Base-by-base conservation (phyloP, 2,329 filamentous ascomycete species). In the Fusarium chaquense region DNA sequence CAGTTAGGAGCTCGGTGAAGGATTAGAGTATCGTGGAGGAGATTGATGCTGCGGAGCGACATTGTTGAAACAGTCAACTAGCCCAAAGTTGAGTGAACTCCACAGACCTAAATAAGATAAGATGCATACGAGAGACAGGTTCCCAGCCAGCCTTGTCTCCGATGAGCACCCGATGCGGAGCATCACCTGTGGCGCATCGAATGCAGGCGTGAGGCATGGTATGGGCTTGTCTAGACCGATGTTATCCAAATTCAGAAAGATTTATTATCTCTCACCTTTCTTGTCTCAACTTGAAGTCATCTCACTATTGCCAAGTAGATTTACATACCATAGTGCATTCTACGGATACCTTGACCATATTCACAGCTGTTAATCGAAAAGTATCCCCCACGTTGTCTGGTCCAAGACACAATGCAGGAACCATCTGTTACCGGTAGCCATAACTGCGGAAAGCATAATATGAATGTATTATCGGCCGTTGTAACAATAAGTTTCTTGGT, bases 1-100 rank as follows among this genome's bases (percentile, higher is more conserved):
- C 58, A 43, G 32, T 47, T 44, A 26, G 59, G 63, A 61, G 44
- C 67, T 69, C 64, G 64, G 67, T 71, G 59, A 70, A 47, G 41
- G 44, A 43, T 44, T 33, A 56, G 30, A 38, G 30, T n/a, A 58
- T 45, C 65, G 54, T 60, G 54, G 58, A 60, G 44, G 49, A 58
- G 9, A 46, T 46, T 40, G 51, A 55, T 58, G 53, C 65, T 69
- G 55, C 33, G 46, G 53, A 41, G 46, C 47, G 36, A 35, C 40
- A 38, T 46, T 45, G 53, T 36, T 61, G 62, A 68, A 59, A 50
- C 33, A 69, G 55, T 70, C 54, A 56, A 52, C 33, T 40, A 28
- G 49, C n/a, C 54, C 66, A 45, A 62, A 60, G 41, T 56, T 43
- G 30, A 33, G 33, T 40, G n/a, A 54, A 55, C 33, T 59, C 50